These are phyloP conservation scores for Talaromyces piceae DNA, from an alignment of 2,329 filamentous ascomycete species.

Conservation along the genomic window DNA sequence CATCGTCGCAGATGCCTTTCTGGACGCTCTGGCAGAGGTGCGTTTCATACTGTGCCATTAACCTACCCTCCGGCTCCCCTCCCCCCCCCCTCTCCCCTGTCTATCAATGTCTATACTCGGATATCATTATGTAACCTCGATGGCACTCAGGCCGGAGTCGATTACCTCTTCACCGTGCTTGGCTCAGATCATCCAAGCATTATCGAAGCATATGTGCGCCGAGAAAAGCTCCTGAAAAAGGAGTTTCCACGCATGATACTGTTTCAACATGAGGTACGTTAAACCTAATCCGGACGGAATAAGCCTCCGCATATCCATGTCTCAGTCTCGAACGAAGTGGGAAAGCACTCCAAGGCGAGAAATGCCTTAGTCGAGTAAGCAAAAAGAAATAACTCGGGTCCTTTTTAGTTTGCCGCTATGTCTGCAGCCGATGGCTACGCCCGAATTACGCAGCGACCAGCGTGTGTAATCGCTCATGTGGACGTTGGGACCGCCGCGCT, in stretches of 20 bases:
- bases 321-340: too few species aligned
- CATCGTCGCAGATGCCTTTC: conserved; percentile 14
- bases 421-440: conserved; percentile 15
- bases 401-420: conserved; percentile 14
- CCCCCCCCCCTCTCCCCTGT: too few species aligned
- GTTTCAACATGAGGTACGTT: conserved; percentile 14
- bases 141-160: conserved; percentile 11
- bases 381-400: too few species aligned
- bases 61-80: not conserved
- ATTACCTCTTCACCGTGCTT: conserved; percentile 14
- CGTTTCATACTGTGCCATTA: not conserved
- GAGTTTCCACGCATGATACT: conserved; percentile 14
- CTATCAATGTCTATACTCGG: not conserved
- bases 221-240: conserved; percentile 11
- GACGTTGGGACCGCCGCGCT: conserved; percentile 72
- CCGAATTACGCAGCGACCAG: conserved; percentile 13
- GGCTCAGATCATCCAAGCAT: conserved; percentile 16
- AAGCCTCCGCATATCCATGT: not conserved
- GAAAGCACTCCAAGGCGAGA: too few species aligned
- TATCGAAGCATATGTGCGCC: conserved; percentile 15
- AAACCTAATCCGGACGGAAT: not conserved
- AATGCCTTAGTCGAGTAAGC: too few species aligned
- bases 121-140: conserved; percentile 6
- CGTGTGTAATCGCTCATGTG: conserved; percentile 65
- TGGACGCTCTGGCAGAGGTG: conserved; percentile 14